Evolutionary conservation across 768 basidiomycete genomes (phyloP).

Genomic region (Calocybe gangraenosa): DNA sequence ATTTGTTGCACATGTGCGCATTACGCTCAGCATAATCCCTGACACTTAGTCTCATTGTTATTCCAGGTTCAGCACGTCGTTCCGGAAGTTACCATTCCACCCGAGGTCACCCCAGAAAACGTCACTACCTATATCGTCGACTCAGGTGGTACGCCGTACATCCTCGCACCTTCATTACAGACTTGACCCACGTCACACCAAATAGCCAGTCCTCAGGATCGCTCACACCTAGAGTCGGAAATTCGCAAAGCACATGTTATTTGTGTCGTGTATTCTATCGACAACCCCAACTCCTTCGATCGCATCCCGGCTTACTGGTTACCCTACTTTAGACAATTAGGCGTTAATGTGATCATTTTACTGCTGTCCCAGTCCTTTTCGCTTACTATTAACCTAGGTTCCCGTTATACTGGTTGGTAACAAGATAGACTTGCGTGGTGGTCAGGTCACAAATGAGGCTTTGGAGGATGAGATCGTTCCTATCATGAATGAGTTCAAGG

Average conservation of each 20-base stretch:
- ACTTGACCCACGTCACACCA: conserved; percentile 10
- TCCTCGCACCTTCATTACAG: background rate
- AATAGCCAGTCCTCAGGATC: conserved; percentile 81
- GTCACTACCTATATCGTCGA: conserved; percentile 98
- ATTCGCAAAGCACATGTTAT: conserved; percentile 98
- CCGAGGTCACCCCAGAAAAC: conserved; percentile 95
- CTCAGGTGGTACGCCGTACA: conserved; percentile 71
- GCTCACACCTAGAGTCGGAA: conserved; percentile 87
- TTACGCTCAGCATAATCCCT: background rate
- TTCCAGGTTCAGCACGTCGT: conserved; percentile 88
- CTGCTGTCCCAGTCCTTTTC: background rate
- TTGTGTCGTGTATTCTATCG: conserved; percentile 95
- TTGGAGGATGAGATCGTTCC: conserved; percentile 93
- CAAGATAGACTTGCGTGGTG: conserved; percentile 94
- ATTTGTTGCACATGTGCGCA: conserved; percentile 78
- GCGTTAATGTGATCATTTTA: conserved; percentile 82
- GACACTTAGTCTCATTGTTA: conserved; percentile 5
- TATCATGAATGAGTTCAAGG: conserved; percentile 99
- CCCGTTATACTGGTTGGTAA: conserved; percentile 97
- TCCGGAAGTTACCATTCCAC: conserved; percentile 97
- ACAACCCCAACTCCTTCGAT: conserved; percentile 95
- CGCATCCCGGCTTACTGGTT: conserved; percentile 98
- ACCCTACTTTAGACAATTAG: conserved; percentile 89
- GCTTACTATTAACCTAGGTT: conserved; percentile 46
- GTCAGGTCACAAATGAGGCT: conserved; percentile 90